Base-by-base conservation (phyloP, 805 yeast genomes). In the Vanderwaltozyma verrucispora region DNA sequence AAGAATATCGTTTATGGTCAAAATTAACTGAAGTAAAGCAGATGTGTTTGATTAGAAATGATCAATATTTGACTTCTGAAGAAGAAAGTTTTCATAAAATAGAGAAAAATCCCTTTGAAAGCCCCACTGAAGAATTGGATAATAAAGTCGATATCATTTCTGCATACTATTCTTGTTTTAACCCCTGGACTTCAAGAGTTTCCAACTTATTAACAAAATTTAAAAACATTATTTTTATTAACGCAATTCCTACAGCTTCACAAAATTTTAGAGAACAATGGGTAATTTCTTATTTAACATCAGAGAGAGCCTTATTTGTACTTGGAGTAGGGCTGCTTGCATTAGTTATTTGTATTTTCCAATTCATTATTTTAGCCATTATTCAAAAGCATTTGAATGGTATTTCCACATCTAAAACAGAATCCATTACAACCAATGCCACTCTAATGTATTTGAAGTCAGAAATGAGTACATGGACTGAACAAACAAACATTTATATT, bases 291-390 rank as follows among this genome's bases (percentile, higher is more conserved):
- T 68, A 79, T 51, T 45, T 69, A n/a, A 54, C 74, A 2, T 71
- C 86, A 1, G 60, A 68, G 2, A 65, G 73, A 11, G 72, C 88
- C 0, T 39, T 70, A 1, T 48, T 69, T 0, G 48, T 78, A 0
- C 51, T 84, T 1, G 55, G 71, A 1, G 44, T 84, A 1, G 82
- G 80, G 0, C 5, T 78, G 0, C 59, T 72, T 13, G 92, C 92
- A 0, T 37, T 81, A 0, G 11, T 72, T 0, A 56, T 75, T 1
- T 72, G 78, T 14, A 36, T 68, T 1, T 51, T 78, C 1, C 94
- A 86, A 55, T 67, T 58, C 21, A 49, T 68, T 3, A 49, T 84
- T 0, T 46, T 82, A 3, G 40, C 48, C 2, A 38, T 47, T 2
- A 28, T 54, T 11, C 30, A 37, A 25, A 37, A 38, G 4, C 38